Percentiles rank a stretch among this genome's conserved stretches.
These are phyloP conservation scores for Benincasa hispida DNA, from an alignment of 306 rosid species.

Conservation along the genomic window DNA sequence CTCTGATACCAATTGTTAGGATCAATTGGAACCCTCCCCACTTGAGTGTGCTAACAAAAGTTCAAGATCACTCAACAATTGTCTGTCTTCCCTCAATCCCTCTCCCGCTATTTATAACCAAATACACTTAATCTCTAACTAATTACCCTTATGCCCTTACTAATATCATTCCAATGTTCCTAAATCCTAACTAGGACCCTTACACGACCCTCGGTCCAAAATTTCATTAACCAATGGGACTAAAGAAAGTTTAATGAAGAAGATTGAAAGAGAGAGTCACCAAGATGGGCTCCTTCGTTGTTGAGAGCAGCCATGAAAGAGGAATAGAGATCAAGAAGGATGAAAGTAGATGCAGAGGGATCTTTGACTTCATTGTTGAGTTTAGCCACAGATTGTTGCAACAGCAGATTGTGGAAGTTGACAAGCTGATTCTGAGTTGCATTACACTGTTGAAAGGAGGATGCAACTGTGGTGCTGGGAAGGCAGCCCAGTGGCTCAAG, in stretches of 20 bases:
- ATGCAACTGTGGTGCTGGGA: conserved; percentile 25
- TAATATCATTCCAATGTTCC: no score
- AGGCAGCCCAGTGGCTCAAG: conserved; percentile 80
- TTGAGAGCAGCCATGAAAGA: conserved; percentile 53
- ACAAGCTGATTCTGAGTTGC: conserved; percentile 28
- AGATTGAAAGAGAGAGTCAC: conserved; percentile 2
- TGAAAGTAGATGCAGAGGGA: conserved; percentile 1
- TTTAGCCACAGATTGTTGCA: conserved; percentile 38
- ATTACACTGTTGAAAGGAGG: conserved; percentile 44
- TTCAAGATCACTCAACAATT: no score
- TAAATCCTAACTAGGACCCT: no score
- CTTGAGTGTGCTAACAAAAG: no score
- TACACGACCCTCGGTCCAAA: background rate
- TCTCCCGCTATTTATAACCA: no score
- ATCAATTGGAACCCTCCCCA: no score
- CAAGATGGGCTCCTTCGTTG: conserved; percentile 18
- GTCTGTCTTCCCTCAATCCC: no score
- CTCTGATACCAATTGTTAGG: no score
- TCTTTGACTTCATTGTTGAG: conserved; percentile 29
- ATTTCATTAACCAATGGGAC: background rate
- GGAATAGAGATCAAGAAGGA: conserved; percentile 36
- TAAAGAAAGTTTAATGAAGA: background rate
- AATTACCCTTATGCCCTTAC: no score
- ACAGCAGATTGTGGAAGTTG: conserved; percentile 43
- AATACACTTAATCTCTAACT: no score